Evolutionary conservation across 176 grass and related monocot species (phyloP).

Genomic region (Paspalum notatum): DNA sequence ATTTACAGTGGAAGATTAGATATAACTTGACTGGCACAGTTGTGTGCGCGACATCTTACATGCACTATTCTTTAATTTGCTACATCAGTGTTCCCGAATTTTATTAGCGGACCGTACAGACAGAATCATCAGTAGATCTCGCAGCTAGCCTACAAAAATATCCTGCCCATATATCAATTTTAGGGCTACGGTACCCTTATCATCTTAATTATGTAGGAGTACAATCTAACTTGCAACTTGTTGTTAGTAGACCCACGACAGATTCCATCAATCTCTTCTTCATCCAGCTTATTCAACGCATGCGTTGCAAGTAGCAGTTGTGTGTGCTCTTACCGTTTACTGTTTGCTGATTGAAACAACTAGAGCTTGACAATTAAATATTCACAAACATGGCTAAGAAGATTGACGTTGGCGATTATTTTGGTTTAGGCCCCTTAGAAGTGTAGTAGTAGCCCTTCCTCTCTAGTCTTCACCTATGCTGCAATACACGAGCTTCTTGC

Average conservation of each 20-base stretch:
- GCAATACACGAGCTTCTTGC: too few relatives aligned
- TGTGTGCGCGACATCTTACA: neutral
- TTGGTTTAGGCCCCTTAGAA: too few relatives aligned
- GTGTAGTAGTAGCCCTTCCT: too few relatives aligned
- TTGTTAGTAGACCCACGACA: neutral
- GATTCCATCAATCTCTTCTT: too few relatives aligned
- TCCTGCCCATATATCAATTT: neutral
- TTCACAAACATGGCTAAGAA: neutral
- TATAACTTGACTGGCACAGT: neutral
- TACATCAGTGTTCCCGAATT: slow-evolving; percentile 52
- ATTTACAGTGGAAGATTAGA: neutral
- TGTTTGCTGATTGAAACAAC: neutral
- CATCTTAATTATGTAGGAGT: neutral
- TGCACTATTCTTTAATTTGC: slow-evolving; percentile 1
- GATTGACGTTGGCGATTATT: too few relatives aligned
- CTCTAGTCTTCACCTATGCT: too few relatives aligned
- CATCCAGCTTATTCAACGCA: neutral
- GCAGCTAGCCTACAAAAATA: neutral
- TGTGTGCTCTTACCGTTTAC: neutral
- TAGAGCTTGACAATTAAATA: neutral
- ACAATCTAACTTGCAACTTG: neutral
- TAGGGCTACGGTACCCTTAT: neutral
- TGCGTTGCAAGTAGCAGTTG: neutral
- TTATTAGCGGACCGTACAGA: neutral
- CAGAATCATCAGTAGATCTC: neutral